phyloP scores from a whole-genome alignment of 1,284 basidiomycete genomes.

The Phenoliferia sp. region DNA sequence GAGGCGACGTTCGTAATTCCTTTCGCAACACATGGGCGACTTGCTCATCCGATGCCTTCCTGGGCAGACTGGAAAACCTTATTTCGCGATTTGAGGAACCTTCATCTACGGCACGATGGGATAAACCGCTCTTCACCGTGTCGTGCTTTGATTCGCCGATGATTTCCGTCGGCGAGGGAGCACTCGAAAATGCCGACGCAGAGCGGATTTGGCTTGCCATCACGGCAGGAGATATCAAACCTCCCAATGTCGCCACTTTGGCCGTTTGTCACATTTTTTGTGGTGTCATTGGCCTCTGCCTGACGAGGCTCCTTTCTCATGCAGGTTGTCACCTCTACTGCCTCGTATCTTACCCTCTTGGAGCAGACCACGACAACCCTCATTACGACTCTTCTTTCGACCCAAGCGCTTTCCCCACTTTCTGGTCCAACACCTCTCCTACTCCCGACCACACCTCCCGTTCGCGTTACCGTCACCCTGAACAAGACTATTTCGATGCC shows the following conservation, averaged over 20 bases:
- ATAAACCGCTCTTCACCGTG: conserved; percentile 85
- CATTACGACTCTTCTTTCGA: conserved; percentile 35
- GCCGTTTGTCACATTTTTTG: conserved; percentile 60
- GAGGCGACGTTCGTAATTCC: conserved; percentile 66
- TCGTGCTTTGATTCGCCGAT: conserved; percentile 66
- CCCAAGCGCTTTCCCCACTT: conserved; percentile 30
- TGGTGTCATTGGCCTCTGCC: not conserved
- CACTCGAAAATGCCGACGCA: conserved; percentile 12
- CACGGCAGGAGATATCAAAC: conserved; percentile 71
- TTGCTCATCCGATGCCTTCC: no score
- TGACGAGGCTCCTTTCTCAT: not conserved
- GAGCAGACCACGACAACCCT: conserved; percentile 34
- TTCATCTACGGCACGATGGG: conserved; percentile 94
- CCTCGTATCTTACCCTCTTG: conserved; percentile 44
- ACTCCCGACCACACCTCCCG: conserved; percentile 41
- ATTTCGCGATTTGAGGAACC: conserved; percentile 90
- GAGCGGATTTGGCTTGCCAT: conserved; percentile 76
- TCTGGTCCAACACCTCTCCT: conserved; percentile 13
- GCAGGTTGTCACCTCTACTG: conserved; percentile 39
- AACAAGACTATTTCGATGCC: conserved; percentile 66
- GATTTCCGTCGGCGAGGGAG: conserved; percentile 45
- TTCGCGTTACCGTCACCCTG: conserved; percentile 51
- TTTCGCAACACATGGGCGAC: no score
- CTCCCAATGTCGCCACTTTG: conserved; percentile 77
- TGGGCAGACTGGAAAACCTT: conserved; percentile 82